These are phyloP conservation scores for Escallonia rubra DNA, from an alignment of 129 eudicot genomes.

Conservation along the genomic window DNA sequence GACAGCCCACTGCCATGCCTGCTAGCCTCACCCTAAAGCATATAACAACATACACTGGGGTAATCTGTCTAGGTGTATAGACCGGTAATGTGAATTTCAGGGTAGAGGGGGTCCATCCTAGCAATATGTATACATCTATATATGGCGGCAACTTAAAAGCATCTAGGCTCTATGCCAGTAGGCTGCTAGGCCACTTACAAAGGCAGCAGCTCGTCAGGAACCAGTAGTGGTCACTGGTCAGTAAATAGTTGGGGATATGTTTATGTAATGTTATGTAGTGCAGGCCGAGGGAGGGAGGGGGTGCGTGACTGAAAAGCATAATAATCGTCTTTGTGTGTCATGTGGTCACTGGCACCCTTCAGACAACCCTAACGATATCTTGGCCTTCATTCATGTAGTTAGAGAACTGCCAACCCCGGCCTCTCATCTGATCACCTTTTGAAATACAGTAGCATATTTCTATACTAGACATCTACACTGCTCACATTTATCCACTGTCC, in stretches of 20 bases:
- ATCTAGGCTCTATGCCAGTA: neutral
- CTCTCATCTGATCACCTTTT: neutral
- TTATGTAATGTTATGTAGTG: too few relatives aligned
- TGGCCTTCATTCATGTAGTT: conserved; percentile 12
- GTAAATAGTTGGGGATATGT: too few relatives aligned
- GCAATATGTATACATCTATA: too few relatives aligned
- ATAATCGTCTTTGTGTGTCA: neutral
- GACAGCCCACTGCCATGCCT: too few relatives aligned
- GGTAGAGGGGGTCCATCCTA: too few relatives aligned
- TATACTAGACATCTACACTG: too few relatives aligned
- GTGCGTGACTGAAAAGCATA: neutral
- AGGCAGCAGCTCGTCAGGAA: neutral
- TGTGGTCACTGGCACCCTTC: neutral
- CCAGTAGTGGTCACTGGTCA: neutral
- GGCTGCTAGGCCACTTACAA: neutral
- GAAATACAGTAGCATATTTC: neutral
- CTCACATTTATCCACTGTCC: too few relatives aligned
- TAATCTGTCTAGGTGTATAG: too few relatives aligned
- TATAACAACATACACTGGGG: too few relatives aligned
- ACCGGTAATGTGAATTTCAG: too few relatives aligned
- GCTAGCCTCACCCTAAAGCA: too few relatives aligned
- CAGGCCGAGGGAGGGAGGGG: too few relatives aligned
- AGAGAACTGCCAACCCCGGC: conserved; percentile 7
- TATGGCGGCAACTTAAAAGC: neutral
- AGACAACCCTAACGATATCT: conserved; percentile 24